These are phyloP conservation scores for Fusarium hainanense DNA, from an alignment of 2,329 filamentous ascomycete species.

Conservation along the genomic window DNA sequence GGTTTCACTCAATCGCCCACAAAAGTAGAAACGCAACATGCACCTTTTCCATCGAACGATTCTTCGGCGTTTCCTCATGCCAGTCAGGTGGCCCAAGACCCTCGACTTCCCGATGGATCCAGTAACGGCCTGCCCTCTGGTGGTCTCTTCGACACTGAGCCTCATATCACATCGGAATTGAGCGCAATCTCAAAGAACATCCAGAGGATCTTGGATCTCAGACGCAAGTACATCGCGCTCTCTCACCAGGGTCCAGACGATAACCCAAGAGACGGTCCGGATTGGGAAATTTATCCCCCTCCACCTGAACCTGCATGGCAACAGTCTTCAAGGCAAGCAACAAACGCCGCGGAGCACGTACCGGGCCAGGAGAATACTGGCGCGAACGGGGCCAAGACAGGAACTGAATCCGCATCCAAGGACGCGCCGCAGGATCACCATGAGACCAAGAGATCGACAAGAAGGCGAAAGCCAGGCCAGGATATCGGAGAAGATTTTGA, in stretches of 20 bases:
- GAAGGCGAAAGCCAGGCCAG: slow-evolving; percentile 84
- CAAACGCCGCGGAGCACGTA: slow-evolving; percentile 27
- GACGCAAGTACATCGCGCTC: slow-evolving; percentile 87
- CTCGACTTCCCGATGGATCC: slow-evolving; percentile 30
- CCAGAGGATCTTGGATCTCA: slow-evolving; percentile 85
- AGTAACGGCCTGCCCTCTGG: slow-evolving; percentile 53
- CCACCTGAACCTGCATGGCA: slow-evolving; percentile 91
- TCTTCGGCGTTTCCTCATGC: slow-evolving; percentile 15
- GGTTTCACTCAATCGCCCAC: slow-evolving; percentile 22
- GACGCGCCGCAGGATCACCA: slow-evolving; percentile 39
- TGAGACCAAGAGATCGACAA: slow-evolving; percentile 60
- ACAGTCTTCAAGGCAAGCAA: slow-evolving; percentile 44
- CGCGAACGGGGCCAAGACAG: slow-evolving; percentile 23
- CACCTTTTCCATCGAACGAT: slow-evolving; percentile 10
- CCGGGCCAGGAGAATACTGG: slow-evolving; percentile 36
- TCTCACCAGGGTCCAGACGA: slow-evolving; percentile 85
- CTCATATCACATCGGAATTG: slow-evolving; percentile 85
- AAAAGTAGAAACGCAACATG: slow-evolving; percentile 23
- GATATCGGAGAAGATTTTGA: slow-evolving; percentile 94
- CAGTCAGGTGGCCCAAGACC: slow-evolving; percentile 19
- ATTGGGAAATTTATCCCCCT: slow-evolving; percentile 90
- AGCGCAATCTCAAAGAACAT: slow-evolving; percentile 90
- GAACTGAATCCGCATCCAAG: slow-evolving; percentile 5
- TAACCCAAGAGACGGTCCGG: slow-evolving; percentile 86
- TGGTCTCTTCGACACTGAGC: slow-evolving; percentile 74